Conservation (phyloP, 2,329 filamentous ascomycete species). For the Ophiostoma sp. region DNA sequence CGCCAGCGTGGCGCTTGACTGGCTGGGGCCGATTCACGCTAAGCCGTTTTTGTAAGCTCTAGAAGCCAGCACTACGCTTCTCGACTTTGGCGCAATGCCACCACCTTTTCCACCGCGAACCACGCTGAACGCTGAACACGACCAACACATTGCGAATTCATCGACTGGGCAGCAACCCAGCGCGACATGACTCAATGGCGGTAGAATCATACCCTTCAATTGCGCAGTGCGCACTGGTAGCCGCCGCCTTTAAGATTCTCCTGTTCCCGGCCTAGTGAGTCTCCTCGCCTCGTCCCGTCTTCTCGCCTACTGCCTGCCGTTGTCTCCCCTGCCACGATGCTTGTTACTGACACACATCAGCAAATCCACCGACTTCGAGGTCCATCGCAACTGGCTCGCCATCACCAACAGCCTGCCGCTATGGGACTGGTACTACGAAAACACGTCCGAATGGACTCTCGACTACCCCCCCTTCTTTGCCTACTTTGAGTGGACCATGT, state of each 20-base stretch:
- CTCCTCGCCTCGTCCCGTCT: not conserved
- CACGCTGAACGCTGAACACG: not conserved
- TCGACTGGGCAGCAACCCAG: slow-evolving; percentile 12
- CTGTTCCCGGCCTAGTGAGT: slow-evolving; percentile 92
- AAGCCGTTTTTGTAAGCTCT: slow-evolving; percentile 20
- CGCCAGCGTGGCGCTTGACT: not conserved
- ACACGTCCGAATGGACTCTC: slow-evolving; percentile 98
- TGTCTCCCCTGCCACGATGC: not conserved
- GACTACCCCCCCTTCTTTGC: slow-evolving; percentile 99
- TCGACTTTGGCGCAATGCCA: not conserved
- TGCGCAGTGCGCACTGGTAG: slow-evolving; percentile 77
- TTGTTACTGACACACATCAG: slow-evolving; percentile 42
- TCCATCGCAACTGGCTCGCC: slow-evolving; percentile 97
- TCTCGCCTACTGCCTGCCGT: not conserved
- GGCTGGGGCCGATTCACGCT: slow-evolving; percentile 14
- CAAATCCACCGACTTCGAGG: slow-evolving; percentile 98
- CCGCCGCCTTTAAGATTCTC: slow-evolving; percentile 83
- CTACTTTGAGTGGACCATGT: slow-evolving; percentile 90
- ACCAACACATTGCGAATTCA: slow-evolving; percentile 9
- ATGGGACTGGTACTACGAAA: slow-evolving; percentile 92
- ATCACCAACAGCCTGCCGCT: slow-evolving; percentile 85
- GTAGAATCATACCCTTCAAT: slow-evolving; percentile 75
- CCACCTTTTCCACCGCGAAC: not conserved
- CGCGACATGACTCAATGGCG: slow-evolving; percentile 52
- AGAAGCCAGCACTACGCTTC: slow-evolving; percentile 12